A percentile compares a stretch with the other conserved stretches of the same genome.
Evolutionary conservation across 768 basidiomycete species (phyloP).

Genomic region (Rhodosporidiobolus sp.): DNA sequence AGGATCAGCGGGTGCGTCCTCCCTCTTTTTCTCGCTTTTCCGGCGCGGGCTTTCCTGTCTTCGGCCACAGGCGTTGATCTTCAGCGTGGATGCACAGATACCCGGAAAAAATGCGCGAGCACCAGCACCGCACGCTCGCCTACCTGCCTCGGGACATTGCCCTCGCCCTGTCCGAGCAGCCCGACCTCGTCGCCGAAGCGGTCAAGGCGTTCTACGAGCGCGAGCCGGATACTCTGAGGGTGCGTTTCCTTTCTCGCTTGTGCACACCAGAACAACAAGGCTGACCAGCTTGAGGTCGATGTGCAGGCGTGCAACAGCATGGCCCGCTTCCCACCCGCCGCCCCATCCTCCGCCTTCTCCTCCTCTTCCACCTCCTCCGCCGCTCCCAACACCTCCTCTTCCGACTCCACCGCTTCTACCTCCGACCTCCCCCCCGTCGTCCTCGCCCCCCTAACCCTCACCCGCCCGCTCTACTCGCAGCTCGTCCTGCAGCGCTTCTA

Average conservation of each 20-base stretch:
- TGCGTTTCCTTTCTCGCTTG: not conserved
- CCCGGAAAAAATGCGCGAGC: slow-evolving; percentile 48
- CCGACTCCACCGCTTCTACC: slow-evolving; percentile 53
- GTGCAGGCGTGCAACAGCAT: slow-evolving; percentile 77
- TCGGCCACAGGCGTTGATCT: too few relatives aligned
- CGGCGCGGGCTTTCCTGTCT: too few relatives aligned
- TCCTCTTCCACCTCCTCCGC: slow-evolving; percentile 51
- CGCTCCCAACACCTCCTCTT: slow-evolving; percentile 57
- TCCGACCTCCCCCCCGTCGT: slow-evolving; percentile 47
- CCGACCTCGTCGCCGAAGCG: slow-evolving; percentile 75
- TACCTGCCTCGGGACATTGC: slow-evolving; percentile 78
- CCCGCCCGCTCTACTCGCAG: slow-evolving; percentile 90
- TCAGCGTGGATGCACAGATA: slow-evolving; percentile 15
- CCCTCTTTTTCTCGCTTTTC: not conserved
- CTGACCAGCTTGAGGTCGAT: not conserved
- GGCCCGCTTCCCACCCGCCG: slow-evolving; percentile 78
- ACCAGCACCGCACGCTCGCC: slow-evolving; percentile 72
- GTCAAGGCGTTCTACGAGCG: slow-evolving; percentile 92
- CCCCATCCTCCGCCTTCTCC: slow-evolving; percentile 52
- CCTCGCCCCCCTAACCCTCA: slow-evolving; percentile 68
- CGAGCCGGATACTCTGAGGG: slow-evolving; percentile 76
- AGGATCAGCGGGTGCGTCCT: slow-evolving; percentile 63
- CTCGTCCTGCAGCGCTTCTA: slow-evolving; percentile 85
- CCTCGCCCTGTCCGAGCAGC: slow-evolving; percentile 62
- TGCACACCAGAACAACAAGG: not conserved